Evolutionary conservation across 306 rosid species (phyloP), one percentile per base, ranked within the genome.

Genomic region (Corylus avellana): DNA sequence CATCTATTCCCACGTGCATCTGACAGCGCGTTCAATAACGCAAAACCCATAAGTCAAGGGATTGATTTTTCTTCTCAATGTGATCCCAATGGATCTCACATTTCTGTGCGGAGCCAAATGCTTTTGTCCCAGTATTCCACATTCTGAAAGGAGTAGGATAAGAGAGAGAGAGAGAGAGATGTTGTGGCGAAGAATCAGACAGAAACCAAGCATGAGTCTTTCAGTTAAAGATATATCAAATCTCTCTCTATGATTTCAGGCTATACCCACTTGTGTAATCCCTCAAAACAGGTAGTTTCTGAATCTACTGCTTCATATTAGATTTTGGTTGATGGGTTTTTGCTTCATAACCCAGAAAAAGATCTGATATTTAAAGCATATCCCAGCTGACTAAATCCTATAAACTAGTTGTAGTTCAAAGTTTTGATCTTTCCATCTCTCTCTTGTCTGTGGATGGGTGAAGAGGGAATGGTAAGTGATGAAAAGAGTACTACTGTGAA

Each of bases 381-480:
- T 69, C 66, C 73, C 75, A 44, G 58, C 63, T 77, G 64, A 67
- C 20, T 32, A 39, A 55, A 56, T 82, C 55, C 27, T 32, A 47
- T 72, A 20, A 18, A 22, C 2, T 71, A 66, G 8, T 70, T 75
- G 74, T 8, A 17, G 42, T 18, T 55, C 64, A 72, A 51, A 61
- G 63, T 48, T 62, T 54, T 5, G 56, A 54, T 74, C 50, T 73
- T n/a, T 69, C 71, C 22, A 16, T 42, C 58, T 42, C 25, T 77
- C 75, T n/a, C 53, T 57, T 48, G 20, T 35, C 18, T 68, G 74
- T 61, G 73, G 80, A 85, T 85, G 92, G 91, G 77, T 35, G 94
- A 81, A 76, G 88, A 85, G 86, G 87, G 75, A 70, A 74, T 78
- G 87, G 78, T 39, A 13, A 76, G 81, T 48, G 79, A 87, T 70